Evolutionary conservation across 345 rosid species (phyloP).

Genomic region (Bruguiera parviflora): DNA sequence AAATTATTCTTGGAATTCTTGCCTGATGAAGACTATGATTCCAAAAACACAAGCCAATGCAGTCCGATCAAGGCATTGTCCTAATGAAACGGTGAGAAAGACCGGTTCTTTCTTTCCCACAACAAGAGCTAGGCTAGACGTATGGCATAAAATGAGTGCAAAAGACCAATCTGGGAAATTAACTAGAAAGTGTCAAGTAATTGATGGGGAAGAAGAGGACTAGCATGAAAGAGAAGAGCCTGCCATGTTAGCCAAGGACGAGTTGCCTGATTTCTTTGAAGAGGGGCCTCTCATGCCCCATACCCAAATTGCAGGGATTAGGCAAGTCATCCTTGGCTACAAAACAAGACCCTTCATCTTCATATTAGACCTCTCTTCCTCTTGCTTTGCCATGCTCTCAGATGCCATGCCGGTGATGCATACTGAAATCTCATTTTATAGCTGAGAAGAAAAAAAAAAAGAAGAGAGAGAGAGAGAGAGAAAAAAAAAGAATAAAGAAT

Average conservation of each 20-base stretch:
- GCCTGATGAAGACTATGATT: too few species aligned
- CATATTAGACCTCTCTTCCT: conserved; percentile 19
- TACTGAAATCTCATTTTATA: conserved; percentile 9
- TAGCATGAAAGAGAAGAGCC: conserved; percentile 4
- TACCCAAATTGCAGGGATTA: background rate
- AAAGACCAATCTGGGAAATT: too few species aligned
- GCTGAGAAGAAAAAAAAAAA: background rate
- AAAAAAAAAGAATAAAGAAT: background rate
- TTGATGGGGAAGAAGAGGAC: background rate
- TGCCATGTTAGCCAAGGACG: background rate
- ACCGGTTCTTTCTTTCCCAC: too few species aligned
- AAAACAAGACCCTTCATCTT: conserved; percentile 18
- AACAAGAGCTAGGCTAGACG: too few species aligned
- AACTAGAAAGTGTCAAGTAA: background rate
- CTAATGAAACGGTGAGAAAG: too few species aligned
- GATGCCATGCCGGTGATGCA: background rate
- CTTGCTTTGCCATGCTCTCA: background rate
- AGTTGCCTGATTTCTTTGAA: background rate
- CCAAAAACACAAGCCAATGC: too few species aligned
- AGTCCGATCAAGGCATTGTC: too few species aligned
- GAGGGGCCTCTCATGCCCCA: too few species aligned
- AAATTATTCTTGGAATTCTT: too few species aligned
- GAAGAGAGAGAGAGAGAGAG: too few species aligned
- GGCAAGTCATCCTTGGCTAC: conserved; percentile 8
- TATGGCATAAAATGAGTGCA: too few species aligned